Evolutionary conservation across 2,329 filamentous ascomycete species (phyloP), one percentile per base, ranked within the genome.

Genomic region (Penicillium sp.): DNA sequence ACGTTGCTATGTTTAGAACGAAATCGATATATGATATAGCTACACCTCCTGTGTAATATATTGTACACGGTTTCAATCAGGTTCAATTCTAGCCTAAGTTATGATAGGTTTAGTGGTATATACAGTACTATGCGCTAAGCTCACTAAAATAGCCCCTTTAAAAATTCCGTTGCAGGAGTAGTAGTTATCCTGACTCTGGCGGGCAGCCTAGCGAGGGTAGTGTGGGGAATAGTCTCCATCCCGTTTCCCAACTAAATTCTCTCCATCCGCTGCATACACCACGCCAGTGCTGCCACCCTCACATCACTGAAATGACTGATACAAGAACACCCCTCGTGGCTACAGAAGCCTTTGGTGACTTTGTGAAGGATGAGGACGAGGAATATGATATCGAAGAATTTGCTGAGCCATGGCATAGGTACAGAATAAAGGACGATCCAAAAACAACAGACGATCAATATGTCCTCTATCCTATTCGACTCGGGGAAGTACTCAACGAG

Each of bases 401-500:
- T 36, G 47, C 27, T 29, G 50, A 57, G 43, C 41, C 47, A 25
- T 57, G 41, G 36, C 8, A 50, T 23, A 48, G 39, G 11, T 58
- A 57, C 32, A 25, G 44, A 14, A 35, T 9, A 29, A 31, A 42
- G 23, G 32, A 32, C 39, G 21, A 23, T 23, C 21, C 21, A 11
- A 23, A 23, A 23, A 23, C 21, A 23, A 23, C 21, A 23, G 21
- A 47, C 21, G 25, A 32, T 14, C 4, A 37, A 36, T 8, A 37
- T 37, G 38, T 48, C 21, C 45, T 51, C 33, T 54, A 56, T 38
- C 50, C 51, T 1, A 37, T 53, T 28, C 17, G 5, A 16, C 27
- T 54, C 7, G 51, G 45, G 31, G 49, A 56, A 40, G 31, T 57
- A 13, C 46, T 56, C 16, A 42, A 54, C 23, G 36, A 42, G 18